Evolutionary conservation across 768 basidiomycete species (phyloP), one percentile per base, ranked within the genome.

Genomic region (Auriculariales sp.): DNA sequence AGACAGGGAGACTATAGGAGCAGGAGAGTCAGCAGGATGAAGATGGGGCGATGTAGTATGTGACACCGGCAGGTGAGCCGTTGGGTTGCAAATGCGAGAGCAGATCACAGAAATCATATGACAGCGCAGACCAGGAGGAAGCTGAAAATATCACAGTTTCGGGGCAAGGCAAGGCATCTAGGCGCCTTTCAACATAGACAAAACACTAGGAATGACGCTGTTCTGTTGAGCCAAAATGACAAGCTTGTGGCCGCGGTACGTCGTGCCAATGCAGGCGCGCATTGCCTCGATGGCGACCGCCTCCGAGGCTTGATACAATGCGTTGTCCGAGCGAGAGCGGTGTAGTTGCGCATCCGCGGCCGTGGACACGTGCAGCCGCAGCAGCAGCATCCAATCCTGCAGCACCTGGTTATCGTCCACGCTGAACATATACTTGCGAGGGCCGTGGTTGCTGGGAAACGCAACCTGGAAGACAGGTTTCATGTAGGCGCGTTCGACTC

Each of bases 391-490:
- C 39, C 39, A 44, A 15, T 44, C 39, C 19, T 44, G 39, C 39
- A 44, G 22, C 17, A 44, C 22, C 22, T 44, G 39, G 14, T 19
- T 74, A 57, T 91, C 88, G 47, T 83, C 78, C 35, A 95, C 79
- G 54, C 87, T 91, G 71, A 95, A 97, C 81, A 95, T 91, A 67
- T 98, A 98, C 58, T 82, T 79, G 56, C 91, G 76, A 64, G 83
- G 86, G 28, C 79, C 78, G 28, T 69, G 60, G 54, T 82, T 77
- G 56, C 80, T 79, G 32, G 71, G 54, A 67, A 98, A 97, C 2
- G 90, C 81, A 29, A 97, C 66, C 62, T 95, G 89, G 73, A 98
- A 93, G 0, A 93, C 95, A 61, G 97, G 86, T 52, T 82, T 78
- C 94, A 97, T 97, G 68, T 97, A 97, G 0, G 89, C 81, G 17